Evolutionary conservation across 192 early-diverging fungal genomes (phyloP).

Genomic region (Linnemannia zychae): DNA sequence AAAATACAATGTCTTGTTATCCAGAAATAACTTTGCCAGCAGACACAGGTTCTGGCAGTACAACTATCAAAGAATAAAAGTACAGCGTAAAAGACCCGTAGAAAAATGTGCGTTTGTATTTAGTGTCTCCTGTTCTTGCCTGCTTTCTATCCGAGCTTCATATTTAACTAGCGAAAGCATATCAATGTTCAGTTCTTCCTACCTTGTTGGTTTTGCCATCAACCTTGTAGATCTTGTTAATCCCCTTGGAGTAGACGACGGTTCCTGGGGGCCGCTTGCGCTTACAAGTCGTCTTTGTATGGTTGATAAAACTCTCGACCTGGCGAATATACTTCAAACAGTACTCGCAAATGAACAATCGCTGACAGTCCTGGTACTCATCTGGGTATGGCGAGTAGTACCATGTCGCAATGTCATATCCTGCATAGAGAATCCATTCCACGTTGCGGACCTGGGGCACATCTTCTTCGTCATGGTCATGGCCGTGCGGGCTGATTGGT

Average conservation of each 20-base stretch:
- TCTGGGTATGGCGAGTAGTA: slow-evolving; percentile 95
- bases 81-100: background rate
- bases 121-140: too few species aligned
- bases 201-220: slow-evolving; percentile 91
- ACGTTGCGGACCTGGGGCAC: slow-evolving; percentile 56
- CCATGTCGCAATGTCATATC: slow-evolving; percentile 92
- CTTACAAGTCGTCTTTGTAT: slow-evolving; percentile 69
- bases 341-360: slow-evolving; percentile 89
- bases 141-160: too few species aligned
- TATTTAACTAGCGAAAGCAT: too few species aligned
- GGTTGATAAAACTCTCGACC: slow-evolving; percentile 59
- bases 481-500: slow-evolving; percentile 3
- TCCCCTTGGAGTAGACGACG: slow-evolving; percentile 83
- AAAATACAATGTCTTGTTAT: slow-evolving; percentile 97
- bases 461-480: slow-evolving; percentile 47
- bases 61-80: slow-evolving; percentile 64
- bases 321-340: slow-evolving; percentile 96
- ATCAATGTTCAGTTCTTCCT: too few species aligned
- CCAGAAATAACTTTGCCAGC: slow-evolving; percentile 94
- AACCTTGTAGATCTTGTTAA: slow-evolving; percentile 82
- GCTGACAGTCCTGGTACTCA: slow-evolving; percentile 80
- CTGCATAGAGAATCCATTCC: slow-evolving; percentile 76
- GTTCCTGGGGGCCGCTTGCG: slow-evolving; percentile 79
- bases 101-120: background rate
- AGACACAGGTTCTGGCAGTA: slow-evolving; percentile 97